A percentile compares a stretch with the other conserved stretches of the same genome.
phyloP scores from a whole-genome alignment of 2,329 filamentous ascomycete genomes.

The Diaporthe vaccinii region DNA sequence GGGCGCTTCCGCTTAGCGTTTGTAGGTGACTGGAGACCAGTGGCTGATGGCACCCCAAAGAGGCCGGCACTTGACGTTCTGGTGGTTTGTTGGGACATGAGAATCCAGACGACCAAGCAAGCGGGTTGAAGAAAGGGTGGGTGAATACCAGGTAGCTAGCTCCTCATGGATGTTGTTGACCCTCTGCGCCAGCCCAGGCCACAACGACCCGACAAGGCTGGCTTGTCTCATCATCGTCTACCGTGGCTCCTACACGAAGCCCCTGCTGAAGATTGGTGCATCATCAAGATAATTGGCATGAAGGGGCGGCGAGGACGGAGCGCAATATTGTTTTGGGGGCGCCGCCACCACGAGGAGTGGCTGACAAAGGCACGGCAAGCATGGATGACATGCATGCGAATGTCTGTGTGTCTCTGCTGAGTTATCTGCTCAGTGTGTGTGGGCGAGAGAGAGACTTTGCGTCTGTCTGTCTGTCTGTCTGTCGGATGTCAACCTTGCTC shows the following conservation, averaged over 20 bases:
- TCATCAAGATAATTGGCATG: no score
- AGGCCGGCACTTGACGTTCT: background rate
- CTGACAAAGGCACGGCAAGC: background rate
- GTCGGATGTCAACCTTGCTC: conserved; percentile 12
- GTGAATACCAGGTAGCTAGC: background rate
- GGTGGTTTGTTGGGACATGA: conserved; percentile 12
- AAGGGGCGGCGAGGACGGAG: background rate
- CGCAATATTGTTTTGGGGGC: background rate
- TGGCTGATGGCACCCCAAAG: background rate
- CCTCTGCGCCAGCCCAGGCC: background rate
- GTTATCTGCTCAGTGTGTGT: no score
- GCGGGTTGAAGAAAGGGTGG: background rate
- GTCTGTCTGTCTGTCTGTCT: background rate
- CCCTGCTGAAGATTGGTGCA: background rate
- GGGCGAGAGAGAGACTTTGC: no score
- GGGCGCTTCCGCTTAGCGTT: no score
- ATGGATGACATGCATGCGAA: background rate
- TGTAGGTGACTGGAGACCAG: background rate
- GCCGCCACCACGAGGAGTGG: conserved; percentile 7
- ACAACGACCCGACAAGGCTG: background rate
- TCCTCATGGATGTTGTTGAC: background rate
- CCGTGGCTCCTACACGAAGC: background rate
- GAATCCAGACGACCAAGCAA: background rate
- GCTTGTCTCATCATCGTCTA: background rate
- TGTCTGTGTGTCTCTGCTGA: background rate